Evolutionary conservation across 179 eudicot species (phyloP), one percentile per base, ranked within the genome.

Genomic region (Gypsophila paniculata): DNA sequence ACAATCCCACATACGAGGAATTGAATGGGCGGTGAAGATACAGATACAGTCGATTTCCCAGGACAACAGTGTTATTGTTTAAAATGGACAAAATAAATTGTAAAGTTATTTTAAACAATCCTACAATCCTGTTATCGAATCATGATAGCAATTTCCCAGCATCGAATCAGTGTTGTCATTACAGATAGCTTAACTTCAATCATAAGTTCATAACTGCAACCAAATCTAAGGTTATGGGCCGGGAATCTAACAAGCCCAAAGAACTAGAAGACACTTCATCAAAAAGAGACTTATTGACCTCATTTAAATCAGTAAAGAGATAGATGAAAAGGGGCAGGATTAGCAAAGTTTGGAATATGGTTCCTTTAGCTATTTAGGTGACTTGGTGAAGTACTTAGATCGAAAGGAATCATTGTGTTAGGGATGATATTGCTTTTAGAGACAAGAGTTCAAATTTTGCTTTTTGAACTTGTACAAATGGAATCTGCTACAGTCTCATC

Each of bases 131-230:
- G 46, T 42, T 42, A 42, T 42, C 46, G 46, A 46, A 25, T 2
- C 17, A 29, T 59, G 36, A 23, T 8, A 34, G 7, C 12, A 34
- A 62, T n/a, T 38, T 34, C 48, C 14, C 21, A 17, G 46, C 1
- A 62, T 34, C 46, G 10, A 34, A 62, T 34, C 66, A 62, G 66
- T 62, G 66, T 62, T 34, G 66, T 62, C 66, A 62, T 34, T n/a
- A 32, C 5, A 7, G 66, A 36, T 59, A 32, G 22, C 23, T 29
- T 62, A 42, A 62, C 46, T 34, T 62, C 46, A n/a, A 62, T 62
- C 46, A 32, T 8, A 59, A 8, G 7, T 10, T 62, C 46, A 32
- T 8, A 59, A 8, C 17, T 10, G 36, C 8, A 34, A 62, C 19
- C 39, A 62, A 32, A 62, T 62, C 34, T 36, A n/a, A 32, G 48